These are phyloP conservation scores for Penicillium tannophilum DNA, from an alignment of 495 filamentous ascomycete genomes.

Conservation along the genomic window DNA sequence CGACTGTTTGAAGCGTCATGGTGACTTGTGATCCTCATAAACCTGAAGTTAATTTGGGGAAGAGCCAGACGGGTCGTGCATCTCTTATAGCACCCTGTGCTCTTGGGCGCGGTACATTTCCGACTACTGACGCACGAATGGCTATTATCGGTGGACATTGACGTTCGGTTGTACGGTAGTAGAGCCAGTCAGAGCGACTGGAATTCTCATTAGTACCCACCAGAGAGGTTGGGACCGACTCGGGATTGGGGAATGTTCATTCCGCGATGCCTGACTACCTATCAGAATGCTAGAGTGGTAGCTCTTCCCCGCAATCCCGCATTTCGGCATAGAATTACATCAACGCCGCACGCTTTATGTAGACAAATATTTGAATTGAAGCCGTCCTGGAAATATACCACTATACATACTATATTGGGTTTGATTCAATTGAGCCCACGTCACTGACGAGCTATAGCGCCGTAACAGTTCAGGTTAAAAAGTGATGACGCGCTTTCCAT, in stretches of 20 bases:
- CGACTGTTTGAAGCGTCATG: conserved; percentile 49
- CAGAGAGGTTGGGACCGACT: neutral
- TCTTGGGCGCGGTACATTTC: conserved; percentile 15
- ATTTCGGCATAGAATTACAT: neutral
- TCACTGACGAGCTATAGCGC: no score
- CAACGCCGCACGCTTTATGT: no score
- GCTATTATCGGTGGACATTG: conserved; percentile 5
- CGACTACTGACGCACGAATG: conserved; percentile 3
- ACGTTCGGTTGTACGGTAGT: neutral
- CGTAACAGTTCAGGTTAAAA: no score
- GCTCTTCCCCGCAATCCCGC: neutral
- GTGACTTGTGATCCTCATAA: neutral
- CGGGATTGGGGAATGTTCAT: conserved; percentile 12
- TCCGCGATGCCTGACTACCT: conserved; percentile 7
- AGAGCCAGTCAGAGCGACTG: conserved; percentile 7
- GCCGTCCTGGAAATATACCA: no score
- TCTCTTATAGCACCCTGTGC: neutral
- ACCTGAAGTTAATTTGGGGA: neutral
- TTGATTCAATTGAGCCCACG: no score
- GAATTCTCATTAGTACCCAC: conserved; percentile 1
- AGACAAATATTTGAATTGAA: no score
- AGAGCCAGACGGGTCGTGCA: neutral
- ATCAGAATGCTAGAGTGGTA: neutral
- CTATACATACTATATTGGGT: no score
- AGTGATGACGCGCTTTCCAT: no score